Conservation (phyloP, 164 flowering plant genomes). For the Hamamelis virginiana region DNA sequence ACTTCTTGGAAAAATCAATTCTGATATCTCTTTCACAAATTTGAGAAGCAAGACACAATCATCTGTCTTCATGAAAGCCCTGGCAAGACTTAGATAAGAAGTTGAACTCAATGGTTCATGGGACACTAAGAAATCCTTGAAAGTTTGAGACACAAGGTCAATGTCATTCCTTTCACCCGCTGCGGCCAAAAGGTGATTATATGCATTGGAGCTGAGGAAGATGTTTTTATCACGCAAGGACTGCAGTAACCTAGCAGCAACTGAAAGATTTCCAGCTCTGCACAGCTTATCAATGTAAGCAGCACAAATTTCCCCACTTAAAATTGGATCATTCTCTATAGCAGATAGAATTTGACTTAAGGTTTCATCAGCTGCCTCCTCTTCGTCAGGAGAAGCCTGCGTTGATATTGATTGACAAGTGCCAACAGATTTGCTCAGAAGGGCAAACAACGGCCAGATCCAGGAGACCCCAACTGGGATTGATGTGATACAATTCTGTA, state of each 20-base stretch:
- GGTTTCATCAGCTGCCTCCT: slow-evolving; percentile 30
- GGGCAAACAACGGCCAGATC: slow-evolving; percentile 21
- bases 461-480: slow-evolving; percentile 18
- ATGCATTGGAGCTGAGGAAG: slow-evolving; percentile 35
- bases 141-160: slow-evolving; percentile 40
- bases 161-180: slow-evolving; percentile 46
- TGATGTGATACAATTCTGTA: slow-evolving; percentile 33
- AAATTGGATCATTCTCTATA: slow-evolving; percentile 32
- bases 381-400: slow-evolving; percentile 31
- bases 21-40: slow-evolving; percentile 52
- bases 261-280: slow-evolving; percentile 36
- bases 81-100: slow-evolving; percentile 55
- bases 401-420: slow-evolving; percentile 29
- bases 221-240: slow-evolving; percentile 37
- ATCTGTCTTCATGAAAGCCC: slow-evolving; percentile 41
- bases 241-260: slow-evolving; percentile 40
- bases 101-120: slow-evolving; percentile 28
- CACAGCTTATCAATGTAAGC: slow-evolving; percentile 47
- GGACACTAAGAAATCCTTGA: slow-evolving; percentile 50
- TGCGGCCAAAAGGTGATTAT: slow-evolving; percentile 42
- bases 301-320: slow-evolving; percentile 26
- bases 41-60: slow-evolving; percentile 35
- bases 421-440: slow-evolving; percentile 17
- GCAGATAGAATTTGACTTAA: slow-evolving; percentile 36
- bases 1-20: slow-evolving; percentile 41